phyloP scores from a whole-genome alignment of 106 monocot species.

The Dendrobium nobile region DNA sequence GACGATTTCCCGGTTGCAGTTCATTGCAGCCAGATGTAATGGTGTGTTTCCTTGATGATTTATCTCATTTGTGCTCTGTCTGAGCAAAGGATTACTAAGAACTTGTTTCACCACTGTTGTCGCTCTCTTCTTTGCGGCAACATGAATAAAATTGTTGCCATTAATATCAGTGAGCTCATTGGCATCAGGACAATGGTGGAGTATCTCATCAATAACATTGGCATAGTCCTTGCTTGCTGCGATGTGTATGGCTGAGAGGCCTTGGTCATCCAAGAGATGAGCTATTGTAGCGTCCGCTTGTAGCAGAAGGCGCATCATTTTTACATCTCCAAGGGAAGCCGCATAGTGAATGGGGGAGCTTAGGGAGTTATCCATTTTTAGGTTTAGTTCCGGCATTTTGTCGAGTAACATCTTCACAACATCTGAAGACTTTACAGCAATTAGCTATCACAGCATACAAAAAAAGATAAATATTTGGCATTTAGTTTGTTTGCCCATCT shows the following conservation, averaged over 20 bases:
- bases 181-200: constrained; percentile 21
- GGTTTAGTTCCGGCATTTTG: background rate
- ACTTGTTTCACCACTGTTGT: constrained; percentile 17
- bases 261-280: too few species aligned
- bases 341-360: constrained; percentile 48
- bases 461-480: too few species aligned
- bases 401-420: constrained; percentile 17
- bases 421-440: constrained; percentile 9
- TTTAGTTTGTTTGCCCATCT: too few species aligned
- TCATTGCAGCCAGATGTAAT: constrained; percentile 14
- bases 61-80: background rate
- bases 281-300: background rate
- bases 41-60: constrained; percentile 18
- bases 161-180: constrained; percentile 17
- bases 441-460: too few species aligned
- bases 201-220: constrained; percentile 13
- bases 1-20: background rate
- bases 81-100: background rate
- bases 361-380: background rate
- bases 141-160: constrained; percentile 43
- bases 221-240: constrained; percentile 15
- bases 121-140: constrained; percentile 26
- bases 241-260: too few species aligned
- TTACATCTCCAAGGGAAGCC: constrained; percentile 22
- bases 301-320: constrained; percentile 19